Evolutionary conservation across 805 yeast species (phyloP).

Genomic region (Wickerhamiella alocasiicola): DNA sequence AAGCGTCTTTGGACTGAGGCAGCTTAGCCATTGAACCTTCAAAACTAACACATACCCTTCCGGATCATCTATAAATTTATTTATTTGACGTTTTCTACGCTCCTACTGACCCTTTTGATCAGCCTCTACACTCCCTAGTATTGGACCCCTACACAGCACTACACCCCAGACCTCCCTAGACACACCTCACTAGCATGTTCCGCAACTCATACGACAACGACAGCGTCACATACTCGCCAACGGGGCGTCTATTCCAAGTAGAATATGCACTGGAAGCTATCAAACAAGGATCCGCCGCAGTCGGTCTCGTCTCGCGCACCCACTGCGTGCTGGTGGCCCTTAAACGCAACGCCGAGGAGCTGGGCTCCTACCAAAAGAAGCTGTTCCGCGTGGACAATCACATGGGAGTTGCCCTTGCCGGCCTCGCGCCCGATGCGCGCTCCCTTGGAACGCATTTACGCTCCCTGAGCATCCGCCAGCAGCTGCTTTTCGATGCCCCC

Average conservation of each 20-base stretch:
- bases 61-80: no score
- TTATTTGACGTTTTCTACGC: no score
- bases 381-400: slow-evolving; percentile 85
- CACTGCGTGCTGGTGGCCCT: slow-evolving; percentile 88
- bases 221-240: slow-evolving; percentile 93
- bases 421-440: slow-evolving; percentile 96
- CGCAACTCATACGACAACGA: slow-evolving; percentile 98
- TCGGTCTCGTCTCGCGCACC: slow-evolving; percentile 74
- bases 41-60: no score
- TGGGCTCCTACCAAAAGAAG: slow-evolving; percentile 94
- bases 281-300: slow-evolving; percentile 96
- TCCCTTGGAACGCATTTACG: slow-evolving; percentile 80
- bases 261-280: slow-evolving; percentile 91
- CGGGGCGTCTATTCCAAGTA: slow-evolving; percentile 79
- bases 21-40: no score
- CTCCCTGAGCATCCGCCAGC: slow-evolving; percentile 81
- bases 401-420: slow-evolving; percentile 90
- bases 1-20: no score
- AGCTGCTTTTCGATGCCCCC: slow-evolving; percentile 75
- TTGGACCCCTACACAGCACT: no score
- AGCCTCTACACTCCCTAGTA: no score
- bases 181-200: slow-evolving; percentile 45
- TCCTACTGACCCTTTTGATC: no score
- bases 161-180: no score
- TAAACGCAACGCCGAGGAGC: slow-evolving; percentile 92